Conservation (phyloP, 2,329 filamentous ascomycete species). For the Metarhizium guizhouense region DNA sequence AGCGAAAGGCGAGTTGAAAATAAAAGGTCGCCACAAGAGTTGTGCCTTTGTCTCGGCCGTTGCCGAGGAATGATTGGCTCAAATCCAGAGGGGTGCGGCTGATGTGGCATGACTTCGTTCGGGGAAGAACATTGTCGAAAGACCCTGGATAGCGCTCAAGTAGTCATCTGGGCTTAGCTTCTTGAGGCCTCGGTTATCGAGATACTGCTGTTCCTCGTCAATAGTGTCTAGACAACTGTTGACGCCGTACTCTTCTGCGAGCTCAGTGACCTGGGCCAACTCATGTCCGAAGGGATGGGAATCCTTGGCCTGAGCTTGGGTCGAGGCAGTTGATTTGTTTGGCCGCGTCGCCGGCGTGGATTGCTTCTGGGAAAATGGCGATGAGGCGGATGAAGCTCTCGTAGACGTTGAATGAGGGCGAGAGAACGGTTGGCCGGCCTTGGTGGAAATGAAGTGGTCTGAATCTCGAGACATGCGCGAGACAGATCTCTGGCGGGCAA, state of each 20-base stretch:
- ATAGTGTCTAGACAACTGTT: conserved; percentile 49
- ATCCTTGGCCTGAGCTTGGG: conserved; percentile 27
- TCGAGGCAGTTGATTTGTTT: conserved; percentile 16
- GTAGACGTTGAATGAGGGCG: conserved; percentile 49
- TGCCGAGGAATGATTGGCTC: conserved; percentile 2
- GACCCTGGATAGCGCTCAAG: conserved; percentile 64
- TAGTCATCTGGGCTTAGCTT: conserved; percentile 79
- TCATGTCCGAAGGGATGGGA: conserved; percentile 79
- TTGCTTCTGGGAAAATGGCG: conserved; percentile 18
- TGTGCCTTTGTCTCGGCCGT: not conserved
- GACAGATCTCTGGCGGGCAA: conserved; percentile 58
- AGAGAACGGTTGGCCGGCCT: conserved; percentile 47
- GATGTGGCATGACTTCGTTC: conserved; percentile 23
- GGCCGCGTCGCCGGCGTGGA: conserved; percentile 21
- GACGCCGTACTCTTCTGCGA: conserved; percentile 78
- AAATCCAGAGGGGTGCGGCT: conserved; percentile 41
- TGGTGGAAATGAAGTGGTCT: conserved; percentile 43
- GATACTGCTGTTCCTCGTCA: conserved; percentile 58
- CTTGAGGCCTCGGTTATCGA: conserved; percentile 60
- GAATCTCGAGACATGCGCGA: conserved; percentile 50
- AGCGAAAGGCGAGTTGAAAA: conserved; percentile 14
- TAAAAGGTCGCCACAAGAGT: not conserved
- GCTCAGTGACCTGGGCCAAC: conserved; percentile 82
- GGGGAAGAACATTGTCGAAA: conserved; percentile 55
- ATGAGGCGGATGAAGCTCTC: conserved; percentile 37